Conservation (phyloP, 345 rosid genomes). For the Rhizophora mangle region DNA sequence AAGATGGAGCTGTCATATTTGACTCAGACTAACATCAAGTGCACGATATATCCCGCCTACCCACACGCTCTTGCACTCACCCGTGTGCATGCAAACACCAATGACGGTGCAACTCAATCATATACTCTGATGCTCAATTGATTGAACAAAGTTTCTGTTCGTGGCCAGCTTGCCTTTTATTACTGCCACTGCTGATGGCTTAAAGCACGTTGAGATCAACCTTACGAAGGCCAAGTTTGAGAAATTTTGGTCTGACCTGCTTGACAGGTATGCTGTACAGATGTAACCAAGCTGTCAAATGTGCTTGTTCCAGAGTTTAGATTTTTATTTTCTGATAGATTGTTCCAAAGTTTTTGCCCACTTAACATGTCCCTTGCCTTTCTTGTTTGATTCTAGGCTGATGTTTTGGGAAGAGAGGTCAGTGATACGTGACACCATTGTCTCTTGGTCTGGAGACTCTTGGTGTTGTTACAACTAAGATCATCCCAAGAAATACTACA, state of each 20-base stretch:
- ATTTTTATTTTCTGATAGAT: background rate
- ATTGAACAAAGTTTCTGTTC: background rate
- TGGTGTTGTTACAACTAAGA: conserved; percentile 96
- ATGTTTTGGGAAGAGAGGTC: conserved; percentile 90
- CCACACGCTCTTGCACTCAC: background rate
- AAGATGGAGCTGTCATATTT: conserved; percentile 94
- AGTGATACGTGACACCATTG: conserved; percentile 85
- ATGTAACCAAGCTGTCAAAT: too few relatives aligned
- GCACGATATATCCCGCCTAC: background rate
- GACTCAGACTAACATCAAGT: conserved; percentile 88
- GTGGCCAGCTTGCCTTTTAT: conserved; percentile 87
- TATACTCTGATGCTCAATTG: background rate
- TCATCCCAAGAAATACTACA: conserved; percentile 89
- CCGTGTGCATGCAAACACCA: background rate
- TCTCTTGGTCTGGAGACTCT: conserved; percentile 90
- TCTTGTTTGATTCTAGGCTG: conserved; percentile 52
- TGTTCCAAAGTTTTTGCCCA: too few relatives aligned
- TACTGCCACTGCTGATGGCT: conserved; percentile 96
- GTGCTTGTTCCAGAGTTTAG: too few relatives aligned
- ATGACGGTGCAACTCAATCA: background rate
- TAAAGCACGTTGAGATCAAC: conserved; percentile 93
- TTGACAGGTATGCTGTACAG: conserved; percentile 60
- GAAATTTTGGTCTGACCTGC: conserved; percentile 81
- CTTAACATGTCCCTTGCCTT: background rate
- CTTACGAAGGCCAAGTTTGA: conserved; percentile 88